Conservation (phyloP, 2,329 filamentous ascomycete genomes). For the Colletotrichum truncatum region DNA sequence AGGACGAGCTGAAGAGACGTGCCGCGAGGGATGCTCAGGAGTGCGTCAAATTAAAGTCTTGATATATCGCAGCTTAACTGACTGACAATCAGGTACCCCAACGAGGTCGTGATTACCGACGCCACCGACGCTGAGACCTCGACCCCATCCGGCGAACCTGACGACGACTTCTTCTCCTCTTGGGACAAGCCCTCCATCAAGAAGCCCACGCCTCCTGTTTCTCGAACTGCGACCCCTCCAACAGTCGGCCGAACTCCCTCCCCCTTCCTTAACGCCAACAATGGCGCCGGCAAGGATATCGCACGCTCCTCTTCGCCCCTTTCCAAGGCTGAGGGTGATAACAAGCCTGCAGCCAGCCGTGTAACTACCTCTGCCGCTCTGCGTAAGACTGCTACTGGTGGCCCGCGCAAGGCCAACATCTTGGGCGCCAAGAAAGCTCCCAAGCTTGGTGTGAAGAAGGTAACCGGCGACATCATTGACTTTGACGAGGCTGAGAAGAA, state of each 20-base stretch:
- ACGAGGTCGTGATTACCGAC: constrained; percentile 87
- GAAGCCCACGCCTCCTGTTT: constrained; percentile 91
- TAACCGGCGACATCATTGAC: constrained; percentile 82
- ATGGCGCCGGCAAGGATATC: constrained; percentile 74
- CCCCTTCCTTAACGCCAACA: constrained; percentile 86
- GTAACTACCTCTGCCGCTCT: constrained; percentile 83
- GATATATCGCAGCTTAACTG: constrained; percentile 30
- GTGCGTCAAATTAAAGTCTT: constrained; percentile 55
- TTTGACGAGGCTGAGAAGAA: constrained; percentile 98
- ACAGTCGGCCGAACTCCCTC: constrained; percentile 83
- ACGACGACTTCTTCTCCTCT: constrained; percentile 97
- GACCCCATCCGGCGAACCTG: constrained; percentile 82
- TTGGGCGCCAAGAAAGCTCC: constrained; percentile 84
- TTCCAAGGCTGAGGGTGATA: constrained; percentile 63
- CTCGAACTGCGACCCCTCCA: constrained; percentile 86
- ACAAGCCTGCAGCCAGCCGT: constrained; percentile 72
- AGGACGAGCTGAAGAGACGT: constrained; percentile 91
- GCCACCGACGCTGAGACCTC: constrained; percentile 69
- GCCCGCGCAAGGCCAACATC: constrained; percentile 84
- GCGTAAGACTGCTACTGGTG: constrained; percentile 75
- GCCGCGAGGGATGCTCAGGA: constrained; percentile 85
- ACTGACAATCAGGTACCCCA: constrained; percentile 71
- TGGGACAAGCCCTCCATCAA: constrained; percentile 99
- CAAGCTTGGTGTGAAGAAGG: constrained; percentile 94
- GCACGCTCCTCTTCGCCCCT: constrained; percentile 88